These are phyloP conservation scores for Fusarium miscanthi DNA, from an alignment of 2,329 filamentous ascomycete species.

Conservation along the genomic window DNA sequence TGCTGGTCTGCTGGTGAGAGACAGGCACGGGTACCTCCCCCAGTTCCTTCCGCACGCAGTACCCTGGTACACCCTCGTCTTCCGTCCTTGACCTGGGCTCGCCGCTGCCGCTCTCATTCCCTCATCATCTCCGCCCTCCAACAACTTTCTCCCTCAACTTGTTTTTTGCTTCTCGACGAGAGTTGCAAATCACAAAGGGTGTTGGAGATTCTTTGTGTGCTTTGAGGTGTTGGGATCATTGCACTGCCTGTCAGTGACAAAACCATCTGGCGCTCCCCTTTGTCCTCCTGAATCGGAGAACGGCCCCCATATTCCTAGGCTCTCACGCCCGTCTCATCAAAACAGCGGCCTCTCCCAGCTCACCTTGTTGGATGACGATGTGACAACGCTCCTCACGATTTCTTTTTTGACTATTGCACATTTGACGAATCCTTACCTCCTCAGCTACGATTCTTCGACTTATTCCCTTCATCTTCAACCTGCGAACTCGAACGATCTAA, in stretches of 20 bases:
- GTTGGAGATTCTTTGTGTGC: conserved; percentile 34
- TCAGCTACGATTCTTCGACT: conserved; percentile 3
- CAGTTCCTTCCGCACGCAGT: conserved; percentile 35
- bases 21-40: conserved; percentile 17
- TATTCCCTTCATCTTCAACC: not conserved
- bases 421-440: conserved; percentile 11
- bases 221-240: conserved; percentile 37
- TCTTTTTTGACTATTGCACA: conserved; percentile 21
- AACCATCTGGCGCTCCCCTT: conserved; percentile 18
- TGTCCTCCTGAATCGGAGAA: conserved; percentile 41
- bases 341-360: conserved; percentile 43
- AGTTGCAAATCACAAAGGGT: conserved; percentile 45
- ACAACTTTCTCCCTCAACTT: conserved; percentile 48
- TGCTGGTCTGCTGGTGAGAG: not conserved
- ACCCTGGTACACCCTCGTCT: conserved; percentile 45
- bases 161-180: conserved; percentile 44
- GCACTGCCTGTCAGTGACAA: conserved; percentile 31
- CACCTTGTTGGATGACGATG: conserved; percentile 45
- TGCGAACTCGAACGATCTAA: conserved; percentile 17
- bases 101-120: conserved; percentile 46
- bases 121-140: conserved; percentile 49
- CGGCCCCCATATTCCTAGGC: conserved; percentile 27
- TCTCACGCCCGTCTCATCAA: conserved; percentile 38
- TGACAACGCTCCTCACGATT: conserved; percentile 38
- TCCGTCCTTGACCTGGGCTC: conserved; percentile 38